A percentile compares a stretch with the other conserved stretches of the same genome.
Evolutionary conservation across 768 basidiomycete species (phyloP).

Genomic region (Candolleomyces efflorescens): DNA sequence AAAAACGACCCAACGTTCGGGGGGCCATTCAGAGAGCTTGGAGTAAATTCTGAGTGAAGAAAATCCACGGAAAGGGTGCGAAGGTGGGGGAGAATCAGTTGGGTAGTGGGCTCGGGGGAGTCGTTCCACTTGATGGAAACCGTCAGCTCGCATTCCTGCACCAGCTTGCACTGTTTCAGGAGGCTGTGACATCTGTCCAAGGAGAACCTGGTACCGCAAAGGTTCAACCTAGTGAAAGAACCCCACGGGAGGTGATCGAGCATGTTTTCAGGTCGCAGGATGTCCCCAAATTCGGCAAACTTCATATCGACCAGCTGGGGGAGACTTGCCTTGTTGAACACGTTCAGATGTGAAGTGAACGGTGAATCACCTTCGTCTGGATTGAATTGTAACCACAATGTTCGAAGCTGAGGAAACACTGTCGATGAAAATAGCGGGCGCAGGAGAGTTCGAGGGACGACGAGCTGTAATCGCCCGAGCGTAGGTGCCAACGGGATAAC

Average conservation of each 20-base stretch:
- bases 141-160: background rate
- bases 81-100: slow-evolving; percentile 4
- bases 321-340: too few species aligned
- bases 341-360: too few species aligned
- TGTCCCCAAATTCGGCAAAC: too few species aligned
- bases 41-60: background rate
- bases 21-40: too few species aligned
- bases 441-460: background rate
- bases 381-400: background rate
- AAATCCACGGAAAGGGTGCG: background rate
- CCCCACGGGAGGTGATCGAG: background rate
- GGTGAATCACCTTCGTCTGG: too few species aligned
- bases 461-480: background rate
- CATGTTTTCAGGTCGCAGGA: background rate
- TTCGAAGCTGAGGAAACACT: background rate
- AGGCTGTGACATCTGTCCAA: background rate
- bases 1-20: too few species aligned
- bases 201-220: background rate
- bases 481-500: background rate
- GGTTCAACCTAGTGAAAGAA: background rate
- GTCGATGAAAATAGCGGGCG: background rate
- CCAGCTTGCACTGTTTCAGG: background rate
- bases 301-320: too few species aligned
- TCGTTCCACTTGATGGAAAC: background rate
- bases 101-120: background rate